Evolutionary conservation across 108 stramenopile genomes (phyloP).

Genomic region (Fragilaria radians): DNA sequence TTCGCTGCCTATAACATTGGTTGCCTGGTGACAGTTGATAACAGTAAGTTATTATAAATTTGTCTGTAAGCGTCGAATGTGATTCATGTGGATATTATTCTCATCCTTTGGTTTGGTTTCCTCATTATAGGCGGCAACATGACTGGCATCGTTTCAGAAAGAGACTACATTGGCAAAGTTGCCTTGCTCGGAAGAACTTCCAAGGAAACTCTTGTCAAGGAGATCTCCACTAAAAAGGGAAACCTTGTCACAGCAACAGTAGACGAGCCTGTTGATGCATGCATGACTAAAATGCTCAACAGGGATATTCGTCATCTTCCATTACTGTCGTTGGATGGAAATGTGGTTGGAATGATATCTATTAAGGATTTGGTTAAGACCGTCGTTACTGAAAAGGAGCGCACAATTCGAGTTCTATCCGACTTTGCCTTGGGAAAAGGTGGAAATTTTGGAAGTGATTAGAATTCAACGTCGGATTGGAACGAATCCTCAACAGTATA

Average conservation of each 20-base stretch:
- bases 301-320: conserved; percentile 90
- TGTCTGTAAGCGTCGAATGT: background rate
- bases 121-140: conserved; percentile 45
- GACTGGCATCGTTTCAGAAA: conserved; percentile 80
- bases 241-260: conserved; percentile 81
- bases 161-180: conserved; percentile 88
- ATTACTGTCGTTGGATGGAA: conserved; percentile 61
- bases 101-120: no score
- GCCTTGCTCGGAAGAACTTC: conserved; percentile 70
- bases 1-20: conserved; percentile 86
- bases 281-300: conserved; percentile 91
- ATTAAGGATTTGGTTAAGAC: conserved; percentile 84
- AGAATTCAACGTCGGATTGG: no score
- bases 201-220: conserved; percentile 69
- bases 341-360: conserved; percentile 67
- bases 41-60: conserved; percentile 21
- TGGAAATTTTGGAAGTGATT: conserved; percentile 61
- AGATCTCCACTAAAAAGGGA: conserved; percentile 78
- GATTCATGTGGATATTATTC: no score
- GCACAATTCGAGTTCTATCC: conserved; percentile 66
- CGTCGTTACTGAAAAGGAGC: conserved; percentile 65
- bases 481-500: no score
- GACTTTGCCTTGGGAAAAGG: conserved; percentile 82
- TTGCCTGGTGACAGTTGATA: conserved; percentile 47
- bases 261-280: conserved; percentile 71